Evolutionary conservation across 768 basidiomycete species (phyloP).

Genomic region (Boletus coccyginus): DNA sequence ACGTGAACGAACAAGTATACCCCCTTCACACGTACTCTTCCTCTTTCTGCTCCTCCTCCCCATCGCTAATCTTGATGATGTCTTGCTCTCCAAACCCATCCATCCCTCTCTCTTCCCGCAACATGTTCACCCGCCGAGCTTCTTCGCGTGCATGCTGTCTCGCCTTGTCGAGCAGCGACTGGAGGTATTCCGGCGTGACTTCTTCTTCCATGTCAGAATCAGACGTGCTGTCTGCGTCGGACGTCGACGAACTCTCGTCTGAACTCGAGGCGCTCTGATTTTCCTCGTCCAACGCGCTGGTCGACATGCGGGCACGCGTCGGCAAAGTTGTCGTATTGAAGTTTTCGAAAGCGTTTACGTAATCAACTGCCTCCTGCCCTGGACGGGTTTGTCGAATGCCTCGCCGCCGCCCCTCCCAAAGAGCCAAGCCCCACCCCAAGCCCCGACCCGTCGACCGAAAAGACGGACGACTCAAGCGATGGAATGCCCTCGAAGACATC

Average conservation of each 20-base stretch:
- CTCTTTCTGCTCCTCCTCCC: constrained; percentile 28
- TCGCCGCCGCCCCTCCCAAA: constrained; percentile 38
- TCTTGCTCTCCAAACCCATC: constrained; percentile 45
- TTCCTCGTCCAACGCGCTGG: constrained; percentile 3
- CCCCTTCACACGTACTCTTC: constrained; percentile 32
- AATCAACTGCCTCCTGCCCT: no score
- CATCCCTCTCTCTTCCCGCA: constrained; percentile 22
- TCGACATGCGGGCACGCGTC: not conserved
- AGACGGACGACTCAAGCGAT: constrained; percentile 56
- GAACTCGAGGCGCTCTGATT: constrained; percentile 5
- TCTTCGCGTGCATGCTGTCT: constrained; percentile 46
- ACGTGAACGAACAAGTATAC: not conserved
- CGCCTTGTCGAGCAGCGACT: constrained; percentile 62
- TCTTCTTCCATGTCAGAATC: constrained; percentile 40
- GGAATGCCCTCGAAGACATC: constrained; percentile 67
- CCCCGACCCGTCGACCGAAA: constrained; percentile 49
- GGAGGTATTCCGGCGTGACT: constrained; percentile 57
- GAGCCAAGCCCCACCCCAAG: constrained; percentile 35
- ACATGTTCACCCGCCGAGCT: constrained; percentile 19
- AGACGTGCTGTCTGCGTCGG: constrained; percentile 30
- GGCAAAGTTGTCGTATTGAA: no score
- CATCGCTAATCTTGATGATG: constrained; percentile 48
- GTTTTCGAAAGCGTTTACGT: constrained; percentile 11
- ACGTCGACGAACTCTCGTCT: constrained; percentile 35
- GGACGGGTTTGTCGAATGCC: constrained; percentile 37